Evolutionary conservation across 75 land plant species (phyloP), one percentile per base, ranked within the genome.

Genomic region (Picea sitchensis): DNA sequence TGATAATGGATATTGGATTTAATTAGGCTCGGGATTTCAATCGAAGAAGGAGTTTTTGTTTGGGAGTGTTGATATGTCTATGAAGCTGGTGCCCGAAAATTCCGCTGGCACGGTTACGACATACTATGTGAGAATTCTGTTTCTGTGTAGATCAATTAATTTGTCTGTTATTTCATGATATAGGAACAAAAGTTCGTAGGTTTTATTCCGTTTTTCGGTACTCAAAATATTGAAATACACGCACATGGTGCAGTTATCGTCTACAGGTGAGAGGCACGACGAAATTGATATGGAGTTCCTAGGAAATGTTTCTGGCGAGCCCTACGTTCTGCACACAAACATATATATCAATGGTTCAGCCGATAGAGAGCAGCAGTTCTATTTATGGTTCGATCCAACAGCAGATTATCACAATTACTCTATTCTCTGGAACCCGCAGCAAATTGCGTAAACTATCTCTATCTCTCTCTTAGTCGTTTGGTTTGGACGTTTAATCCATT

Each of bases 21-120:
- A 32, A 4, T 65, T 14, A 80, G 90, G 83, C 3, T 83, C 86
- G 61, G 83, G 79, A 18, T 75, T 59, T 14, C 21, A 60, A 61
- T 83, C 91, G 17, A 85, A 85, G 61, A n/a, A 32, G 38, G 5
- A 15, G 1, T 85, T 74, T 76, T 73, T 90, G 61, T 90, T 81
- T 77, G 90, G 92, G 58, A 82, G 82, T 47, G 8, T 88, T 38
- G 76, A 74, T 21, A 85, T 88, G 84, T 79, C n/a, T 18, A 90
- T 90, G 34, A 90, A 90, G 79, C 77, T 90, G 13, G 92, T 83
- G 1, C 79, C 85, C 5, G 86, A 83, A 14, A 75, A 85, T 57
- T 84, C 86, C 34, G 85, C 88, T 5, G 85, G 88, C n/a, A 83
- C 85, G 4, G 78, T 86, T 1, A 81, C 85, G 0, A 79, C 89